Conservation (phyloP, 306 rosid genomes). For the Corylus americana region DNA sequence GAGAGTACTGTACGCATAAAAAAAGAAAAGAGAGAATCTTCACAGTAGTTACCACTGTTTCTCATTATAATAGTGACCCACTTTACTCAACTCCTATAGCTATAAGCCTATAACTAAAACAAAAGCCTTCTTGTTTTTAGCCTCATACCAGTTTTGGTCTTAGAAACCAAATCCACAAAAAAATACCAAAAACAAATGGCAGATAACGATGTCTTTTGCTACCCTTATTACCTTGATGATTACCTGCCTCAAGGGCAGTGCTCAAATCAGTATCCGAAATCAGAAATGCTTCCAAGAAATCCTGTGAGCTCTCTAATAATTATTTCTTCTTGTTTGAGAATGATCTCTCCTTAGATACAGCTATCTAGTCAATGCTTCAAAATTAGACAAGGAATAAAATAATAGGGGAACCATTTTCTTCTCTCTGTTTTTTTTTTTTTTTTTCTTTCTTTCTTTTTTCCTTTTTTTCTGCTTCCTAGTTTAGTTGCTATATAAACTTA, state of each 20-base stretch:
- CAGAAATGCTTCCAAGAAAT: slow-evolving; percentile 42
- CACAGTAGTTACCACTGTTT: slow-evolving; percentile 56
- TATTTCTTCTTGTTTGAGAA: slow-evolving; percentile 1
- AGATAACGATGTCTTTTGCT: slow-evolving; percentile 53
- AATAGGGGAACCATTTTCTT: slow-evolving; percentile 12
- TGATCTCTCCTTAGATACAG: no score
- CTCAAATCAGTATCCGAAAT: slow-evolving; percentile 36
- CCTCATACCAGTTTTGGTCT: neutral
- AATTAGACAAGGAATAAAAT: slow-evolving; percentile 3
- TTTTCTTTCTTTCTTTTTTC: neutral
- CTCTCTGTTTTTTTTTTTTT: neutral
- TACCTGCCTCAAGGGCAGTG: slow-evolving; percentile 35
- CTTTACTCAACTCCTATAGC: slow-evolving; percentile 31
- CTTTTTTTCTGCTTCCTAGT: neutral
- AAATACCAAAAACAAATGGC: slow-evolving; percentile 36
- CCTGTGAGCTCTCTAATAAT: slow-evolving; percentile 45
- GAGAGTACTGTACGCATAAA: slow-evolving; percentile 25
- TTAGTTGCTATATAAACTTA: neutral
- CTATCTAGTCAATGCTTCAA: neutral
- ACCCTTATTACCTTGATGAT: slow-evolving; percentile 51
- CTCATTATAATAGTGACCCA: slow-evolving; percentile 36
- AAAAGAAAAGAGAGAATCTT: slow-evolving; percentile 63
- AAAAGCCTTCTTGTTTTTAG: slow-evolving; percentile 15
- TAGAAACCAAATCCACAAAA: neutral
- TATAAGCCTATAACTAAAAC: slow-evolving; percentile 4